These are phyloP conservation scores for Termitomyces bulborhizus DNA, from an alignment of 768 basidiomycete genomes.

Conservation along the genomic window DNA sequence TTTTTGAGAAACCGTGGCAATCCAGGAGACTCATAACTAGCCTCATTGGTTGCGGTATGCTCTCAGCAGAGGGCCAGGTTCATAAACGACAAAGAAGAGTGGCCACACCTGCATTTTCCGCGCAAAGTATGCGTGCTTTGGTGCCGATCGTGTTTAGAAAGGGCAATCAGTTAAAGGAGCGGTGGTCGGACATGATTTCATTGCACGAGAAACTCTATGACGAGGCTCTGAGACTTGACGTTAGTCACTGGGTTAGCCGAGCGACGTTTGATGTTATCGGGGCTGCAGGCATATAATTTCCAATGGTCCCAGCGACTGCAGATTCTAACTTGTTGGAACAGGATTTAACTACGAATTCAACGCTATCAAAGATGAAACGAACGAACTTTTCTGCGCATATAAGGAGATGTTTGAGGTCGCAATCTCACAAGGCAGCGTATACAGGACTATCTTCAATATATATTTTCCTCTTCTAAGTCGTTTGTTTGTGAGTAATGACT, in stretches of 20 bases:
- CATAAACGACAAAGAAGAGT: conserved; percentile 81
- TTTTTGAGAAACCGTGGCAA: conserved; percentile 83
- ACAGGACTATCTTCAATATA: conserved; percentile 42
- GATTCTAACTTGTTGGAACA: conserved; percentile 18
- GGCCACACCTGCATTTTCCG: conserved; percentile 71
- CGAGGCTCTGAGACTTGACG: conserved; percentile 47
- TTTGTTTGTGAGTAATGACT: conserved; percentile 44
- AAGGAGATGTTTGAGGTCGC: conserved; percentile 81
- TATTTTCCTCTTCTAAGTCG: conserved; percentile 54
- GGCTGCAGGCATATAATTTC: conserved; percentile 54
- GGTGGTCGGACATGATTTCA: conserved; percentile 47
- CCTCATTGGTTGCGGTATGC: conserved; percentile 80
- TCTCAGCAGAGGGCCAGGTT: conserved; percentile 71
- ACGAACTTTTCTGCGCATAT: conserved; percentile 73
- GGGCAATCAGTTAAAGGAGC: conserved; percentile 53
- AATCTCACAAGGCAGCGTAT: conserved; percentile 46
- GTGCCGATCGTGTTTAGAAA: conserved; percentile 70
- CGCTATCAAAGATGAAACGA: conserved; percentile 72
- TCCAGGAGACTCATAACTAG: conserved; percentile 68
- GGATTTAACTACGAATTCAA: conserved; percentile 87
- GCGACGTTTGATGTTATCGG: conserved; percentile 91
- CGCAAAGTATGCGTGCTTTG: conserved; percentile 66
- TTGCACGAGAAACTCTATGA: conserved; percentile 1
- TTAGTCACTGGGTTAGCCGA: conserved; percentile 75
- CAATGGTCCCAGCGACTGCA: neutral